A percentile compares a stretch with the other conserved stretches of the same genome.
Conservation (phyloP, 2,329 filamentous ascomycete species). For the Alternaria panax region DNA sequence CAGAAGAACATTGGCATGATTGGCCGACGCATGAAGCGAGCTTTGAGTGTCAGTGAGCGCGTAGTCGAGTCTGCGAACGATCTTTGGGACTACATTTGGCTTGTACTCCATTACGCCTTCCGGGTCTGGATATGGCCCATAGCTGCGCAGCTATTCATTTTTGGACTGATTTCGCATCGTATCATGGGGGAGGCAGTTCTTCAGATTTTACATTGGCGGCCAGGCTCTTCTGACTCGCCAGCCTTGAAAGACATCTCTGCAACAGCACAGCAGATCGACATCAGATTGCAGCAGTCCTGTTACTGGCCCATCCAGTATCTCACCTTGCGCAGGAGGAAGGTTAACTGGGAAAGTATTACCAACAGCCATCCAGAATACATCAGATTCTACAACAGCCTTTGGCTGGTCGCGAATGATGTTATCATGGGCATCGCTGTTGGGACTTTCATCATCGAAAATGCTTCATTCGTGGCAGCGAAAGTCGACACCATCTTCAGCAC, state of each 20-base stretch:
- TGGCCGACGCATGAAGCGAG: constrained; percentile 79
- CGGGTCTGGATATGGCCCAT: constrained; percentile 80
- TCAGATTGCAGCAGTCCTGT: constrained; percentile 95
- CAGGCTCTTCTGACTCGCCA: constrained; percentile 72
- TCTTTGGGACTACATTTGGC: constrained; percentile 76
- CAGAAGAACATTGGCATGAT: constrained; percentile 91
- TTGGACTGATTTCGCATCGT: constrained; percentile 80
- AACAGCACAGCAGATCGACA: constrained; percentile 96
- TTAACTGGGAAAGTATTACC: constrained; percentile 94
- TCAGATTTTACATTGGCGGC: constrained; percentile 82
- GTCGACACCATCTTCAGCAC: constrained; percentile 77
- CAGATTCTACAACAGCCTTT: constrained; percentile 97
- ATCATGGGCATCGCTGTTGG: constrained; percentile 97
- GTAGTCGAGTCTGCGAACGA: constrained; percentile 93
- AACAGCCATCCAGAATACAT: constrained; percentile 98
- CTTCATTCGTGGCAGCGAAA: constrained; percentile 79
- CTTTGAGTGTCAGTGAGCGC: constrained; percentile 89
- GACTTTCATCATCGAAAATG: constrained; percentile 96
- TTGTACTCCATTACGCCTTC: constrained; percentile 74
- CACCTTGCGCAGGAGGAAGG: constrained; percentile 85
- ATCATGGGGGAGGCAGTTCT: constrained; percentile 81
- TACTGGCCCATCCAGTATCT: constrained; percentile 99
- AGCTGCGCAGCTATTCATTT: constrained; percentile 73
- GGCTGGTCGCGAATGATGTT: constrained; percentile 97
- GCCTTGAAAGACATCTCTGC: constrained; percentile 96